Percentiles rank a stretch among this genome's conserved stretches.
These are phyloP conservation scores for Entomophthora muscae DNA, from an alignment of 371 early-diverging fungal species.

Conservation along the genomic window DNA sequence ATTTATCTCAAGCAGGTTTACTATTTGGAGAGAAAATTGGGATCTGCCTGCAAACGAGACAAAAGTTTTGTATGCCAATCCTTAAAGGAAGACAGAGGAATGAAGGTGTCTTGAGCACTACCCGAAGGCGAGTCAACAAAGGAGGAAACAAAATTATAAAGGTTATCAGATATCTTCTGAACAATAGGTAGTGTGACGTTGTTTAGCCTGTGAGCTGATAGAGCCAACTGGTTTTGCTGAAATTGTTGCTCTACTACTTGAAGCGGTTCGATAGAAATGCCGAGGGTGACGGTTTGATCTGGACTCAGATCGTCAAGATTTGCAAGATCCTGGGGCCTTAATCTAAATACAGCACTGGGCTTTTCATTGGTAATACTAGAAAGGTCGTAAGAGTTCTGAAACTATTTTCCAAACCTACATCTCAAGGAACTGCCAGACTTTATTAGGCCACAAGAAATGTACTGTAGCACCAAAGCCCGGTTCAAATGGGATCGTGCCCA, in stretches of 20 bases:
- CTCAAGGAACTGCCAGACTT: constrained; percentile 71
- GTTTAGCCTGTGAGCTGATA: constrained; percentile 2
- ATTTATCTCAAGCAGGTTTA: no score
- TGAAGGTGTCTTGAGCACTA: constrained; percentile 22
- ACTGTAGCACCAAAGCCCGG: constrained; percentile 72
- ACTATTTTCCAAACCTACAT: constrained; percentile 22
- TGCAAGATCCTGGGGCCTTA: constrained; percentile 21
- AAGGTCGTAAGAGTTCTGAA: neutral
- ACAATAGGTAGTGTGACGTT: constrained; percentile 12
- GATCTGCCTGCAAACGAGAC: constrained; percentile 36
- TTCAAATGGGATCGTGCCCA: constrained; percentile 71
- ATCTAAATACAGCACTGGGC: constrained; percentile 61
- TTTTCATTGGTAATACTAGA: constrained; percentile 64
- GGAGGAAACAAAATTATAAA: constrained; percentile 63
- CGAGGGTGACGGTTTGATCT: constrained; percentile 47
- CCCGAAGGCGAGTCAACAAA: constrained; percentile 34
- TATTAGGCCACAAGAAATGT: constrained; percentile 72
- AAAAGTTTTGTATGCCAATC: constrained; percentile 64
- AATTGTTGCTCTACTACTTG: constrained; percentile 39
- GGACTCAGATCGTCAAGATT: constrained; percentile 9
- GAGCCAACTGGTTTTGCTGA: constrained; percentile 11
- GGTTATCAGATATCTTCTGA: constrained; percentile 38
- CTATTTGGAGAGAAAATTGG: constrained; percentile 14
- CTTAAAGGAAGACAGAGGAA: constrained; percentile 59
- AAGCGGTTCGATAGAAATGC: constrained; percentile 78